Conservation (phyloP, 23 red algal species). For the Gracilaria caudata region DNA sequence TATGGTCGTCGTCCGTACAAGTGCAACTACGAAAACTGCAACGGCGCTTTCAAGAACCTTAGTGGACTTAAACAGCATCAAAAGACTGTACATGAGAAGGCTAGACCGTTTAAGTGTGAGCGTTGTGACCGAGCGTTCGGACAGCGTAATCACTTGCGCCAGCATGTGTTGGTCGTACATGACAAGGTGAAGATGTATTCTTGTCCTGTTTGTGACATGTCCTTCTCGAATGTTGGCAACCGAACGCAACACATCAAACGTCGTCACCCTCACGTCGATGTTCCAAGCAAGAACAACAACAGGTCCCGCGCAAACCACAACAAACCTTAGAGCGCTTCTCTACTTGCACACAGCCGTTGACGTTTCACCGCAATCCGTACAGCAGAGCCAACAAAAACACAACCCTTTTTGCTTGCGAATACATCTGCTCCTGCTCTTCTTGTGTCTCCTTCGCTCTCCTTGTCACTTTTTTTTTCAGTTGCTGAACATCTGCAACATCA, state of each 20-base stretch:
- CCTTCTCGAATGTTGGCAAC: constrained; percentile 73
- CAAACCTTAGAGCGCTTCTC: not conserved
- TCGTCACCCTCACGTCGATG: constrained; percentile 19
- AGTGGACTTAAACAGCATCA: constrained; percentile 67
- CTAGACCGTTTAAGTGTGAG: constrained; percentile 65
- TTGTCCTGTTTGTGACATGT: constrained; percentile 63
- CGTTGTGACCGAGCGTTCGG: constrained; percentile 67
- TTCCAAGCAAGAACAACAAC: not conserved
- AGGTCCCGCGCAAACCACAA: not conserved
- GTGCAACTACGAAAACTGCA: constrained; percentile 39
- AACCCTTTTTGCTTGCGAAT: not conserved
- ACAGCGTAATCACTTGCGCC: constrained; percentile 75
- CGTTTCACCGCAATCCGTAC: too few relatives aligned
- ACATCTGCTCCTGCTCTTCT: not conserved
- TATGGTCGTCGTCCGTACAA: constrained; percentile 48
- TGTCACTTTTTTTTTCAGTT: too few relatives aligned
- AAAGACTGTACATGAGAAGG: constrained; percentile 70
- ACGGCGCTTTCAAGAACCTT: constrained; percentile 65
- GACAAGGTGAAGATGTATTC: constrained; percentile 54
- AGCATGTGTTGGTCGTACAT: constrained; percentile 72
- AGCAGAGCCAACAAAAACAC: not conserved
- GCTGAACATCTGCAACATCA: constrained; percentile 39
- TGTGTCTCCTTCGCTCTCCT: not conserved
- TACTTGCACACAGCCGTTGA: not conserved
- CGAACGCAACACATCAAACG: constrained; percentile 70